Evolutionary conservation across 805 yeast species (phyloP), one percentile per base, ranked within the genome.

Genomic region (Starmerella potacharoeniae): DNA sequence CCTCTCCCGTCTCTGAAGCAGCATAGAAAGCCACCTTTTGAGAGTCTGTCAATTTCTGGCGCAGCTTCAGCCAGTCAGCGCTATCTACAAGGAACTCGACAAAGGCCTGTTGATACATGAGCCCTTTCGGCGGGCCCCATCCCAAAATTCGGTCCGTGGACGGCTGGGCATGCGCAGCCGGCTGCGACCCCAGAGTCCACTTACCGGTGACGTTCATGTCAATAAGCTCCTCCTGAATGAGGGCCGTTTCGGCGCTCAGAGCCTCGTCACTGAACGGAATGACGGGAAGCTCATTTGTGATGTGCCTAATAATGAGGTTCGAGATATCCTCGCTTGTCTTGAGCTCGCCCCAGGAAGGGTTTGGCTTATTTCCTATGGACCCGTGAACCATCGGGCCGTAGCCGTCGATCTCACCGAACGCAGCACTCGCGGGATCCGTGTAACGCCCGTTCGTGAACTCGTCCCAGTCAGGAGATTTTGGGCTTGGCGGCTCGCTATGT

Each of bases 361-460:
- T 73, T 0, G 95, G 95, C 64, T 76, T 79, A 39, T 77, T 75
- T 11, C 81, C 77, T 7, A 83, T 77, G 5, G 87, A 82, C 35
- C 66, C 66, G 65, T 90, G 90, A 64, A 93, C 77, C 2, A 85
- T 80, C 0, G 97, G 96, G 2, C 97, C 97, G 68, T 91, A 93
- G 34, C 97, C 97, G 68, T 90, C 97, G 63, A 91, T 87, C 71
- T 91, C 97, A 74, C 97, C 98, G 69, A 86, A 91, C 1, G 97
- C 97, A 17, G 97, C 96, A 36, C 96, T 87, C 64, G 93, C 76
- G 0, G 96, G 86, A 71, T 89, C 95, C 72, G 97, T 95, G 69
- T 87, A 88, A 72, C 97, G 78, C 66, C 97, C 96, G 69, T 90
- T 88, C 31, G 96, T 93, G 69, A 87, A 90, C 65, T 90, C 97